These are phyloP conservation scores for Cupressus sempervirens DNA, from an alignment of 75 land plant genomes.

Conservation along the genomic window DNA sequence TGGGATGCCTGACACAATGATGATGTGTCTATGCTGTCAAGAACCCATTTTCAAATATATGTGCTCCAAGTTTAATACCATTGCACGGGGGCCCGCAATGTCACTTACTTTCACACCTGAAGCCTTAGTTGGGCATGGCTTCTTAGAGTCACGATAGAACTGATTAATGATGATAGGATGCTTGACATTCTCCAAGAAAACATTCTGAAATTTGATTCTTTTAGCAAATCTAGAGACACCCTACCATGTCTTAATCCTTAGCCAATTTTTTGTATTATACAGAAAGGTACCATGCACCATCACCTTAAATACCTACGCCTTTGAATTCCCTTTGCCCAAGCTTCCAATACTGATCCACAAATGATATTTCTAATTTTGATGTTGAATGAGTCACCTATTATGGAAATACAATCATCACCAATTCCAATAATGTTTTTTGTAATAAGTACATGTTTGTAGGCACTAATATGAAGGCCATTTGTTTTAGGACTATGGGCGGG, in stretches of 20 bases:
- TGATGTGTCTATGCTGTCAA: no score
- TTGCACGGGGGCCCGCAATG: no score
- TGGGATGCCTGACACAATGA: no score
- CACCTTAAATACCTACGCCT: slow-evolving; percentile 48
- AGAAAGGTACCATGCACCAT: slow-evolving; percentile 48
- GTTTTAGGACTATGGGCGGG: slow-evolving; percentile 82
- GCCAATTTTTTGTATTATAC: slow-evolving; percentile 62
- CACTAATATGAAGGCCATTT: slow-evolving; percentile 76
- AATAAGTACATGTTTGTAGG: slow-evolving; percentile 42
- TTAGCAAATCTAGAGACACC: slow-evolving; percentile 77
- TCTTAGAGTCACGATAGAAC: slow-evolving; percentile 80
- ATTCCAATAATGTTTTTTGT: slow-evolving; percentile 38
- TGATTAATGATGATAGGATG: slow-evolving; percentile 93
- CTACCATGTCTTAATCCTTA: slow-evolving; percentile 96
- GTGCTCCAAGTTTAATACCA: no score
- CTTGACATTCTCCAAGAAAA: slow-evolving; percentile 66
- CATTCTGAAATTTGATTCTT: slow-evolving; percentile 56
- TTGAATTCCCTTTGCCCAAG: slow-evolving; percentile 58
- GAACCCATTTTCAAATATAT: no score
- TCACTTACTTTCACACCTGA: slow-evolving; percentile 56
- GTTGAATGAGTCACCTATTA: slow-evolving; percentile 30
- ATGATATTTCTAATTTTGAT: slow-evolving; percentile 30
- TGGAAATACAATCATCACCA: slow-evolving; percentile 59
- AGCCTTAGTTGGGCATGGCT: slow-evolving; percentile 59
- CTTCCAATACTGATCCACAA: slow-evolving; percentile 78